Base-by-base conservation (phyloP, 768 basidiomycete genomes). In the Lactarius deliciosus region DNA sequence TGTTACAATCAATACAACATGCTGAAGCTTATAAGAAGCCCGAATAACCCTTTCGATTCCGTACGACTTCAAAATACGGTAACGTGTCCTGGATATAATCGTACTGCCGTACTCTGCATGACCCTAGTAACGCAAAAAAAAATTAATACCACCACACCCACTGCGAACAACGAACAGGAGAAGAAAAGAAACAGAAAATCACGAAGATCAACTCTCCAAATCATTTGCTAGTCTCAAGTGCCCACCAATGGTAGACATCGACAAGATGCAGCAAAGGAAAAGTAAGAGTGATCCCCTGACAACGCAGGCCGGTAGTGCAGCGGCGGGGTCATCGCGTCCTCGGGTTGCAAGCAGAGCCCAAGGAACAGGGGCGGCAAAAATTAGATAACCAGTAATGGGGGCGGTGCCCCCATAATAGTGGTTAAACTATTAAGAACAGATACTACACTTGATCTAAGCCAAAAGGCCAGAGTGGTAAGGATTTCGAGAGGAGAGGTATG, bases 361-460 rank as follows among this genome's bases (percentile, higher is more conserved):
- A 38, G 50, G 57, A 63, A 61, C 72, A 72, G 71, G 72, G 73
- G 74, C 70, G 69, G 70, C 74, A 74, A 74, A 74, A 74, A 74
- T 74, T 65, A 72, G 73, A 74, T 74, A 74, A 74, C 73, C 74
- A 75, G 73, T 40, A 74, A 75, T 74, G 73, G 63, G 65, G 72
- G 74, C 74, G 69, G 74, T 75, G 73, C 74, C 73, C 68, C 68
- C 73, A 75, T 75, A 75, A 75, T 75, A 75, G 74, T 75, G 74
- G 74, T 87, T 86, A 86, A 86, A 86, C 85, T 86, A 85, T 86
- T 86, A 89, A 91, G 89, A 91, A 91, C 90, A 92, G 90, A 91
- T 92, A 92, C 91, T 91, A 92, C 91, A 92, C 90, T 91, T 91
- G 90, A 91, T 92, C 90, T 91, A 91, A 92, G 90, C 90, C 90